phyloP scores from a whole-genome alignment of 78 protist genomes.

The Cavenderia fasciculata region DNA sequence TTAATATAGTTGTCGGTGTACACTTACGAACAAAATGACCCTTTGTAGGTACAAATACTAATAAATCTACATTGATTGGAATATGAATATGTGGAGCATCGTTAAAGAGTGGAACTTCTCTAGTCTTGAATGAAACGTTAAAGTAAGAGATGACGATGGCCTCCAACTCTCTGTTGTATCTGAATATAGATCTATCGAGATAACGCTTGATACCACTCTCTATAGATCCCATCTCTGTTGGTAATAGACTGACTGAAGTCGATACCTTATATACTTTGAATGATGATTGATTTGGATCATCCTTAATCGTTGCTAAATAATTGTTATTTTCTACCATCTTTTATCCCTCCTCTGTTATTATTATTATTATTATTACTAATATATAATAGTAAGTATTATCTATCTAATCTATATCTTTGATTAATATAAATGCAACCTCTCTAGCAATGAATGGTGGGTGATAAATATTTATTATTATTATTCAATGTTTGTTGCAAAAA shows the following conservation, averaged over 20 bases:
- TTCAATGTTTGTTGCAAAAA: no score
- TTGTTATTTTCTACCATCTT: background rate
- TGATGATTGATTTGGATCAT: conserved; percentile 14
- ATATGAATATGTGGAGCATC: conserved; percentile 40
- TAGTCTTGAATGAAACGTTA: conserved; percentile 1
- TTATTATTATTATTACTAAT: background rate
- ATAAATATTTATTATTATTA: no score
- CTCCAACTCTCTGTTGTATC: conserved; percentile 24
- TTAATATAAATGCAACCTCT: no score
- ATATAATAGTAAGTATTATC: no score
- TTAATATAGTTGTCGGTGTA: background rate
- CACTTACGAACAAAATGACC: conserved; percentile 46
- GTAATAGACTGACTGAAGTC: conserved; percentile 25
- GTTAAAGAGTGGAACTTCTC: conserved; percentile 30
- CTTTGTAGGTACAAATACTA: conserved; percentile 41
- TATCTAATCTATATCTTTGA: no score
- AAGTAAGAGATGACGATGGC: conserved; percentile 58
- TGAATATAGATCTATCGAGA: conserved; percentile 43
- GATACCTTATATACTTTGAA: conserved; percentile 17
- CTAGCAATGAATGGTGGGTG: no score
- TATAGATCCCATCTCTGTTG: conserved; percentile 34
- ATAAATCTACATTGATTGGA: conserved; percentile 19
- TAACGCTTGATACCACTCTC: conserved; percentile 26
- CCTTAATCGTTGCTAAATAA: background rate
- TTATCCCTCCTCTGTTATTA: background rate